phyloP scores from a whole-genome alignment of 257 asterid species.

The Vinca minor region DNA sequence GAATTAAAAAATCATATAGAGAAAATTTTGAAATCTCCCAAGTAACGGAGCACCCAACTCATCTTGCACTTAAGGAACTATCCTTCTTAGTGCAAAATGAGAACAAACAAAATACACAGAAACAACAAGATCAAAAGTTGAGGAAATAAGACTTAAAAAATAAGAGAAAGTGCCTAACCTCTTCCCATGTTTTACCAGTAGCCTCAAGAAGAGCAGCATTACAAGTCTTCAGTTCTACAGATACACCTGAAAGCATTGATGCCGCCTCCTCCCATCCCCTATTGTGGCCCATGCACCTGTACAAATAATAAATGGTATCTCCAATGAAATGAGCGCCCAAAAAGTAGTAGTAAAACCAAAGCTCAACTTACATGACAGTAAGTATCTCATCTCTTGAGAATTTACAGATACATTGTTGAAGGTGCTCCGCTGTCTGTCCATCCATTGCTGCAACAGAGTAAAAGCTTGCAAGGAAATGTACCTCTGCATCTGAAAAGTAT shows the following conservation, averaged over 20 bases:
- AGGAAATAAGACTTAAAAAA: background rate
- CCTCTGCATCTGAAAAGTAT: conserved; percentile 69
- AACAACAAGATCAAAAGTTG: too few species aligned
- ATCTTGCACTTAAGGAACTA: background rate
- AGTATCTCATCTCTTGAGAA: conserved; percentile 59
- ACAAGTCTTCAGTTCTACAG: conserved; percentile 74
- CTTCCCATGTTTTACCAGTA: conserved; percentile 82
- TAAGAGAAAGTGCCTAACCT: conserved; percentile 36
- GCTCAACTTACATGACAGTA: conserved; percentile 72
- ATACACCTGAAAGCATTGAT: conserved; percentile 66
- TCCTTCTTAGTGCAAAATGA: too few species aligned
- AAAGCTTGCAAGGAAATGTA: conserved; percentile 77
- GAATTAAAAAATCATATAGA: background rate
- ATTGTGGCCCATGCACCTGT: conserved; percentile 99
- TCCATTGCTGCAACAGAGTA: conserved; percentile 96
- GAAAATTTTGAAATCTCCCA: background rate
- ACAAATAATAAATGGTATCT: conserved; percentile 15
- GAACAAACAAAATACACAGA: too few species aligned
- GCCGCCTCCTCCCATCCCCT: conserved; percentile 99
- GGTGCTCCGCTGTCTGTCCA: conserved; percentile 93
- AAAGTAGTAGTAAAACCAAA: conserved; percentile 14
- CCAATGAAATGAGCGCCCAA: conserved; percentile 11
- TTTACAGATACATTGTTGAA: conserved; percentile 52
- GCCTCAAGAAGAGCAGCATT: conserved; percentile 95
- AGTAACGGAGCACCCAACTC: background rate